These are phyloP conservation scores for Boletales sp. DNA, from an alignment of 768 basidiomycete species.

Conservation along the genomic window DNA sequence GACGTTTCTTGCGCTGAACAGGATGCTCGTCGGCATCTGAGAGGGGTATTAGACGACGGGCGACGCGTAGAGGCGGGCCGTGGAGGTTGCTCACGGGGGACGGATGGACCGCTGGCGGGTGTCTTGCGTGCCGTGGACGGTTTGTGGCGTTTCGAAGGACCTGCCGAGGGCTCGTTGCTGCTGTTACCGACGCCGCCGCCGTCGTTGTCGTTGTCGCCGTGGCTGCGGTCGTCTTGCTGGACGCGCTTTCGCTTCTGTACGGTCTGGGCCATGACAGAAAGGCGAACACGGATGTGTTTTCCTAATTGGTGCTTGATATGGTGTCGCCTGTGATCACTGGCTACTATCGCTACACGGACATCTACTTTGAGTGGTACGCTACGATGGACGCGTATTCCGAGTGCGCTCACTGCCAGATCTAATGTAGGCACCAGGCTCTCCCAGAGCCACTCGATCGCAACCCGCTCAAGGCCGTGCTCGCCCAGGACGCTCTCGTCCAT, in stretches of 20 bases:
- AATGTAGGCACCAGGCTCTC: constrained; percentile 50
- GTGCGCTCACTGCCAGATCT: no score
- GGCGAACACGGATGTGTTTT: not conserved
- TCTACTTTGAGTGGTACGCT: constrained; percentile 74
- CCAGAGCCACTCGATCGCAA: constrained; percentile 56
- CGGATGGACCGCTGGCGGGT: constrained; percentile 56
- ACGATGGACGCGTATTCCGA: not conserved
- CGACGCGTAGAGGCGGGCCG: constrained; percentile 2
- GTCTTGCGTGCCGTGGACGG: constrained; percentile 77
- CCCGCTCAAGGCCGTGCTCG: constrained; percentile 68
- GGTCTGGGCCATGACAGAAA: constrained; percentile 60
- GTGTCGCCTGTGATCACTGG: constrained; percentile 53
- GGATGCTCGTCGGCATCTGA: constrained; percentile 23
- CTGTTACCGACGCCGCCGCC: not conserved
- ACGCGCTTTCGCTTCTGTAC: constrained; percentile 47
- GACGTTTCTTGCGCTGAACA: constrained; percentile 43
- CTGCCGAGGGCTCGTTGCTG: constrained; percentile 28
- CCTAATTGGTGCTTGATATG: constrained; percentile 19
- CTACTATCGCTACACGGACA: constrained; percentile 82
- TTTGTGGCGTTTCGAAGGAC: constrained; percentile 43
- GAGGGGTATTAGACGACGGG: constrained; percentile 16
- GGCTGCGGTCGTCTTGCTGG: constrained; percentile 32
- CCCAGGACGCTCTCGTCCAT: constrained; percentile 67
- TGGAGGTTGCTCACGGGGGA: constrained; percentile 27
- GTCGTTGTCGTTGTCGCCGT: constrained; percentile 29